Percentiles rank a stretch among this genome's conserved stretches.
Evolutionary conservation across 306 rosid species (phyloP).

Genomic region (Vachellia collinsii): DNA sequence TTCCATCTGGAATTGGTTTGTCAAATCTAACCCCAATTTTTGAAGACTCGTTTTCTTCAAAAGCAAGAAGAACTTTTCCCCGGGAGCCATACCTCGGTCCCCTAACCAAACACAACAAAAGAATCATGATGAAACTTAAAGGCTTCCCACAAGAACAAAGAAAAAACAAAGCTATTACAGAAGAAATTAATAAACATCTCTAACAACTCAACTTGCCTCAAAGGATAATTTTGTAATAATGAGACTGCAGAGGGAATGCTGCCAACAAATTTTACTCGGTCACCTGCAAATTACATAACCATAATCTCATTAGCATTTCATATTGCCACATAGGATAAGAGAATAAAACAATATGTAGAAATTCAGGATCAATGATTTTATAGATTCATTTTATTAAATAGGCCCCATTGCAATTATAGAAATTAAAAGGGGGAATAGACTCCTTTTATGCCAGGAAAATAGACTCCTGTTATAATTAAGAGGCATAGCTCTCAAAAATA

Average conservation of each 20-base stretch:
- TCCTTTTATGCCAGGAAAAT: not conserved
- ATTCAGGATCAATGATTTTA: not conserved
- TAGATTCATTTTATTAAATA: not conserved
- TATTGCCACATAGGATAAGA: slow-evolving; percentile 17
- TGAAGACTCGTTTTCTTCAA: slow-evolving; percentile 84
- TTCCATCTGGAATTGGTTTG: slow-evolving; percentile 86
- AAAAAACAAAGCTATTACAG: not conserved
- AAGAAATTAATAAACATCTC: slow-evolving; percentile 1
- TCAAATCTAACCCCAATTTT: slow-evolving; percentile 97
- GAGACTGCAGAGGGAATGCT: slow-evolving; percentile 48
- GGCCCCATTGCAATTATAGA: not conserved
- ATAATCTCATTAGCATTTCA: slow-evolving; percentile 11
- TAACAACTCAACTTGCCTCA: slow-evolving; percentile 54
- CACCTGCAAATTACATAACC: slow-evolving; percentile 64
- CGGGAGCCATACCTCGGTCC: slow-evolving; percentile 88
- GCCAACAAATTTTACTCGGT: slow-evolving; percentile 86
- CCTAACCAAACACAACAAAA: slow-evolving; percentile 49
- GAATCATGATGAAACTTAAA: slow-evolving; percentile 21
- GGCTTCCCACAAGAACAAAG: slow-evolving; percentile 1
- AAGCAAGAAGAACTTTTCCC: slow-evolving; percentile 86
- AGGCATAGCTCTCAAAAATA: not conserved
- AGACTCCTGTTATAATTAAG: not conserved
- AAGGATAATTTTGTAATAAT: slow-evolving; percentile 50
- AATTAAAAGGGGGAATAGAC: not conserved
- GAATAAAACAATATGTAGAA: slow-evolving; percentile 20